phyloP scores from a whole-genome alignment of 768 basidiomycete genomes.

The Antrodiella citrinella region DNA sequence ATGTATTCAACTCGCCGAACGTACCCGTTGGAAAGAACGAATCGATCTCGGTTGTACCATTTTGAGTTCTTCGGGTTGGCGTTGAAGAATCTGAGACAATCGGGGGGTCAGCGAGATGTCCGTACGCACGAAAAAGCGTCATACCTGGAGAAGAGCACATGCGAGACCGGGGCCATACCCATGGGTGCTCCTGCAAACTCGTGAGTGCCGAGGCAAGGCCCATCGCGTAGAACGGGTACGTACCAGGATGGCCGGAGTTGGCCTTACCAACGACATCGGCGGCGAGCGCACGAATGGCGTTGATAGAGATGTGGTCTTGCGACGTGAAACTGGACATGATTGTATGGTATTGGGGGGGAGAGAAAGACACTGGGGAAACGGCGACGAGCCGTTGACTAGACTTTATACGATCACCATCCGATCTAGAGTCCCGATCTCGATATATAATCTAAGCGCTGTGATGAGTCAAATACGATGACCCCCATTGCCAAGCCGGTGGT shows the following conservation, averaged over 20 bases:
- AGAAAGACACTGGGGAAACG: conserved; percentile 7
- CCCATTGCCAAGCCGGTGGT: not conserved
- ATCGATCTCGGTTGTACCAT: conserved; percentile 96
- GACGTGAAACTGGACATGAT: conserved; percentile 34
- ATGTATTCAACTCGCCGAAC: conserved; percentile 22
- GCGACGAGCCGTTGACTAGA: not conserved
- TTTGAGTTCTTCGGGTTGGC: conserved; percentile 84
- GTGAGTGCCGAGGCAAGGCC: conserved; percentile 9
- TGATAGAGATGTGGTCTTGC: conserved; percentile 50
- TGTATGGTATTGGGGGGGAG: conserved; percentile 10
- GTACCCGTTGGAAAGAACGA: conserved; percentile 92
- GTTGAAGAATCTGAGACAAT: conserved; percentile 62
- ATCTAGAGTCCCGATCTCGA: not conserved
- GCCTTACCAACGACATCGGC: conserved; percentile 76
- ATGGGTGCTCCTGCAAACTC: conserved; percentile 71
- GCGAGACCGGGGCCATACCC: conserved; percentile 85
- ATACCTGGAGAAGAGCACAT: conserved; percentile 73
- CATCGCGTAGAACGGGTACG: conserved; percentile 8
- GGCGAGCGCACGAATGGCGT: conserved; percentile 70
- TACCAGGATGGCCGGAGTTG: conserved; percentile 92
- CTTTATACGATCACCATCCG: conserved; percentile 12
- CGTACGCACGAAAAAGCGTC: conserved; percentile 5
- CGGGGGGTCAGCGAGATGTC: not conserved
- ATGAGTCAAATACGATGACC: not conserved
- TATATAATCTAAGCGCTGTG: not conserved